Evolutionary conservation across 2,329 filamentous ascomycete species (phyloP).

Genomic region (Rhinocladiella mackenziei): DNA sequence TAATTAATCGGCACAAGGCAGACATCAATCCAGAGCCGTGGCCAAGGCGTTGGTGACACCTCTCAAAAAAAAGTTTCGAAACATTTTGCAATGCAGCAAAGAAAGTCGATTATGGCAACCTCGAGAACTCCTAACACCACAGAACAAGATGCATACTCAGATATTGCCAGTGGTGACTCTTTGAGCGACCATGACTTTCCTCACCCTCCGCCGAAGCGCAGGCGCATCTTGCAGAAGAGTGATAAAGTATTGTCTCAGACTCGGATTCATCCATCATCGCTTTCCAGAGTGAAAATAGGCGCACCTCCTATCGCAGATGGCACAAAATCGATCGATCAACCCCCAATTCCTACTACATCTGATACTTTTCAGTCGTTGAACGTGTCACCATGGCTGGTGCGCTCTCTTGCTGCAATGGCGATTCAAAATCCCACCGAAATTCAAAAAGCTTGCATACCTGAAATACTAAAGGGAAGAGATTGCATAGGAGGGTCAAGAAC

Average conservation of each 20-base stretch:
- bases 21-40: too few relatives aligned
- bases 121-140: too few relatives aligned
- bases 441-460: conserved; percentile 86
- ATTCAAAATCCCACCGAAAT: conserved; percentile 88
- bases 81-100: not conserved
- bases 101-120: conserved; percentile 3
- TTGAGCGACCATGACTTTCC: conserved; percentile 14
- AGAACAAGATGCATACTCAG: not conserved
- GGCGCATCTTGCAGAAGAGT: conserved; percentile 22
- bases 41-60: too few relatives aligned
- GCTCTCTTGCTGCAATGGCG: conserved; percentile 70
- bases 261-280: not conserved
- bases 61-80: not conserved
- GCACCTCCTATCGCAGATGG: conserved; percentile 1
- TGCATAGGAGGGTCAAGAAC: conserved; percentile 94
- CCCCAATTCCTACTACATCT: conserved; percentile 31
- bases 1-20: too few relatives aligned
- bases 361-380: conserved; percentile 67
- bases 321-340: not conserved
- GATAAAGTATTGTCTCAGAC: not conserved
- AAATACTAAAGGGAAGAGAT: conserved; percentile 84
- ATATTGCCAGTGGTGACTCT: not conserved
- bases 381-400: conserved; percentile 81
- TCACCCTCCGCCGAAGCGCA: conserved; percentile 23
- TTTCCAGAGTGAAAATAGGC: conserved; percentile 16